Conservation (phyloP, 129 eudicot genomes). For the Heracleum sosnowskyi region DNA sequence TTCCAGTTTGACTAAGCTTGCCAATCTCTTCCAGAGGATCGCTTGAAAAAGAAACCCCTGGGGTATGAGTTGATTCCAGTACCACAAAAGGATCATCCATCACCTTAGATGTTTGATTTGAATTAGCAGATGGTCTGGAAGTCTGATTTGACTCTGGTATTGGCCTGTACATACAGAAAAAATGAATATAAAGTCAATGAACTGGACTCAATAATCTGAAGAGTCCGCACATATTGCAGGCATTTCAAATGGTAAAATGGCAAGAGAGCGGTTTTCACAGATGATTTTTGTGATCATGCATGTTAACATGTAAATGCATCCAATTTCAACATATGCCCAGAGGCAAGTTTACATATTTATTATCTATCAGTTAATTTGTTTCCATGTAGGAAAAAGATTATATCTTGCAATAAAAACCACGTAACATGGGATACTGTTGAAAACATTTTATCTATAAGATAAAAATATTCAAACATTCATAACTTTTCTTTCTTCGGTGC, state of each 20-base stretch:
- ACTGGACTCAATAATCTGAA: neutral
- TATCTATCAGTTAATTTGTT: neutral
- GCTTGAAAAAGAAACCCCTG: constrained; percentile 29
- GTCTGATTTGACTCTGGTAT: constrained; percentile 28
- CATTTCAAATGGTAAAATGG: constrained; percentile 7
- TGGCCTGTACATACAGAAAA: constrained; percentile 42
- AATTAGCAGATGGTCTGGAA: constrained; percentile 29
- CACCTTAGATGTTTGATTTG: constrained; percentile 32
- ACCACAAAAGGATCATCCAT: constrained; percentile 70
- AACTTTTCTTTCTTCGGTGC: neutral
- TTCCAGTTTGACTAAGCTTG: constrained; percentile 44
- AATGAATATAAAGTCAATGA: constrained; percentile 1
- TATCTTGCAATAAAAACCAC: neutral
- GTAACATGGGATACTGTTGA: neutral
- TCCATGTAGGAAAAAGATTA: neutral
- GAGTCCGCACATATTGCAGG: neutral
- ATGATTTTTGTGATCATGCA: neutral
- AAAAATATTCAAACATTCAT: neutral
- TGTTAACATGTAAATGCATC: neutral
- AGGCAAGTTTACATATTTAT: neutral
- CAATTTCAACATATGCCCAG: neutral
- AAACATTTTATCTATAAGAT: neutral
- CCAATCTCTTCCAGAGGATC: constrained; percentile 65
- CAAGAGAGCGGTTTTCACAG: neutral
- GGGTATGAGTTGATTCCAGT: constrained; percentile 47